Conservation (phyloP, 345 rosid genomes). For the Citrus australasica region DNA sequence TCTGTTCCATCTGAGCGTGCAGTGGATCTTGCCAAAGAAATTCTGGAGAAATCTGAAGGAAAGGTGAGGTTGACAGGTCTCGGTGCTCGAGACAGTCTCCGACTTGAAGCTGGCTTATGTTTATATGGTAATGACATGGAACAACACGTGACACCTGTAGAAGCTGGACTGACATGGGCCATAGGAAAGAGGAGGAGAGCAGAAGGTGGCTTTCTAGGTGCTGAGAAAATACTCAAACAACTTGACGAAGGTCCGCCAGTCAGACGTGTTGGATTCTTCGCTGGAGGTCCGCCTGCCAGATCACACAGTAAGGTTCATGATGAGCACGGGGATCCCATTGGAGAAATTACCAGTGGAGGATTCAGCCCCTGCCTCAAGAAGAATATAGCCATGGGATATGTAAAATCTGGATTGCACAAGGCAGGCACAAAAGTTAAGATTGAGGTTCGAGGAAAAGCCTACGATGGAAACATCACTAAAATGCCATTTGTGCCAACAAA, state of each 20-base stretch:
- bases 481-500: slow-evolving; percentile 84
- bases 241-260: slow-evolving; percentile 79
- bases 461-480: slow-evolving; percentile 77
- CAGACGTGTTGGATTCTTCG: slow-evolving; percentile 82
- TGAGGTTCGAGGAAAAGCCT: slow-evolving; percentile 75
- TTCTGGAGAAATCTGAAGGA: slow-evolving; percentile 88
- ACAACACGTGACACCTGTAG: slow-evolving; percentile 82
- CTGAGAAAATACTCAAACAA: slow-evolving; percentile 83
- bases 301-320: slow-evolving; percentile 93
- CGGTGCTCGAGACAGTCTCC: slow-evolving; percentile 95
- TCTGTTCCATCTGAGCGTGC: slow-evolving; percentile 86
- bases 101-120: slow-evolving; percentile 94
- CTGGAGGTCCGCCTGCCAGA: slow-evolving; percentile 89
- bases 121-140: slow-evolving; percentile 96
- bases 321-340: slow-evolving; percentile 66
- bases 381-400: slow-evolving; percentile 97
- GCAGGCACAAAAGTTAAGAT: slow-evolving; percentile 76
- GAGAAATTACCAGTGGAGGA: slow-evolving; percentile 96
- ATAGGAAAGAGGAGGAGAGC: slow-evolving; percentile 94
- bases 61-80: slow-evolving; percentile 89
- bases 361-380: slow-evolving; percentile 96
- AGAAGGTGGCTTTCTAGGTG: slow-evolving; percentile 96
- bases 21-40: slow-evolving; percentile 85
- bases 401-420: slow-evolving; percentile 90
- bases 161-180: slow-evolving; percentile 98